These are phyloP conservation scores for Suillus brevipes DNA, from an alignment of 768 basidiomycete genomes.

Conservation along the genomic window DNA sequence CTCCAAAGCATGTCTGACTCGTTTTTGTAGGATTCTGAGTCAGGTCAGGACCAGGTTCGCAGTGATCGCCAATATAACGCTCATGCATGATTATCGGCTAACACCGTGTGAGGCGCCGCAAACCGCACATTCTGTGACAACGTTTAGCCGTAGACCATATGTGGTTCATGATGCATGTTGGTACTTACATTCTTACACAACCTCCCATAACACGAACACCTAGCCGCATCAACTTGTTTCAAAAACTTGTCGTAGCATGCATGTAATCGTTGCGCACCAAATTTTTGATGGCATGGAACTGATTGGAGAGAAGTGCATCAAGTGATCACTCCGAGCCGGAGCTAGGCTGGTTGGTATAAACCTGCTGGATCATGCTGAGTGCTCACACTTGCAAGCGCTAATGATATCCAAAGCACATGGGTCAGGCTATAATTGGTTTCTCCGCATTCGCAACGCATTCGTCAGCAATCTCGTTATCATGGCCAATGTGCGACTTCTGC, in stretches of 20 bases:
- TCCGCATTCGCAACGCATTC: neutral
- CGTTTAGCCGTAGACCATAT: neutral
- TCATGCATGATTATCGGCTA: neutral
- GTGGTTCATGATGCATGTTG: neutral
- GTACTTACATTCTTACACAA: neutral
- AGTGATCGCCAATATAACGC: neutral
- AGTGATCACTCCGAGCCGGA: neutral
- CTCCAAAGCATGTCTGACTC: neutral
- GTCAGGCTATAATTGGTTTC: neutral
- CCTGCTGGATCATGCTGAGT: too few species aligned
- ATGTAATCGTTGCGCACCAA: neutral
- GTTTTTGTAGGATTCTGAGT: neutral
- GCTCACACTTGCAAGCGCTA: neutral
- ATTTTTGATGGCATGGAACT: neutral
- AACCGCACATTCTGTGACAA: neutral
- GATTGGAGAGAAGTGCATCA: neutral
- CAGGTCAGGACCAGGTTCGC: neutral
- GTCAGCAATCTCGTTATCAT: constrained; percentile 3
- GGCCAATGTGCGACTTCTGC: neutral
- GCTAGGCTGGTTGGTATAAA: neutral
- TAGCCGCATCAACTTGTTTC: neutral
- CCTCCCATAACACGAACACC: neutral
- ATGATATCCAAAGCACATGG: neutral
- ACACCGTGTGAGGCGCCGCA: neutral
- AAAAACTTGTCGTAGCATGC: neutral